Conservation (phyloP, 78 protist genomes). For the Dictyostelium capitatum region DNA sequence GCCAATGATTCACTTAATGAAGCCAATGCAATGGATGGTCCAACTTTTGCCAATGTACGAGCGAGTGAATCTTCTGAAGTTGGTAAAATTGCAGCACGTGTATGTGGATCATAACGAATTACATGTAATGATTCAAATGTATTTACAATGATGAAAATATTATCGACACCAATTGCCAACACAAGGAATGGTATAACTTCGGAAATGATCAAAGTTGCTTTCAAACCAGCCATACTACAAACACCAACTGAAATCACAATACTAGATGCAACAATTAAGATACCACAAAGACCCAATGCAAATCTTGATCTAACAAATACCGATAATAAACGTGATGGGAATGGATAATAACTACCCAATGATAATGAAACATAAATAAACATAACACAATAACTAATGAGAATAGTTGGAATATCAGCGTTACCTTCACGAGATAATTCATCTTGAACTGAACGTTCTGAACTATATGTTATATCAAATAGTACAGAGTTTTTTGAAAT, state of each 20-base stretch:
- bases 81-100: slow-evolving; percentile 9
- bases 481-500: neutral
- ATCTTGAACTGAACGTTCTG: slow-evolving; percentile 78
- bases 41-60: slow-evolving; percentile 65
- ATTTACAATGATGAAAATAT: slow-evolving; percentile 87
- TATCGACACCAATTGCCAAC: slow-evolving; percentile 92
- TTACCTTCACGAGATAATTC: slow-evolving; percentile 79
- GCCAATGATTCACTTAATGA: slow-evolving; percentile 87
- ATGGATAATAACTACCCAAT: slow-evolving; percentile 81
- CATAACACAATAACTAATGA: slow-evolving; percentile 78
- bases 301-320: slow-evolving; percentile 72
- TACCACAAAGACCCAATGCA: slow-evolving; percentile 82
- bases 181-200: slow-evolving; percentile 92
- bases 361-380: slow-evolving; percentile 86
- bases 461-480: slow-evolving; percentile 10
- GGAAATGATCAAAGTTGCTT: slow-evolving; percentile 90
- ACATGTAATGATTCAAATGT: slow-evolving; percentile 69
- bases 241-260: slow-evolving; percentile 69
- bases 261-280: slow-evolving; percentile 76
- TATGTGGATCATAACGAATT: neutral
- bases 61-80: slow-evolving; percentile 73
- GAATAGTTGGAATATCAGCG: slow-evolving; percentile 75
- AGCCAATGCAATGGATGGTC: slow-evolving; percentile 89
- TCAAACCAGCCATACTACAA: slow-evolving; percentile 31
- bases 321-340: slow-evolving; percentile 14